Evolutionary conservation across 768 basidiomycete species (phyloP).

Genomic region (Tulasnella sp.): DNA sequence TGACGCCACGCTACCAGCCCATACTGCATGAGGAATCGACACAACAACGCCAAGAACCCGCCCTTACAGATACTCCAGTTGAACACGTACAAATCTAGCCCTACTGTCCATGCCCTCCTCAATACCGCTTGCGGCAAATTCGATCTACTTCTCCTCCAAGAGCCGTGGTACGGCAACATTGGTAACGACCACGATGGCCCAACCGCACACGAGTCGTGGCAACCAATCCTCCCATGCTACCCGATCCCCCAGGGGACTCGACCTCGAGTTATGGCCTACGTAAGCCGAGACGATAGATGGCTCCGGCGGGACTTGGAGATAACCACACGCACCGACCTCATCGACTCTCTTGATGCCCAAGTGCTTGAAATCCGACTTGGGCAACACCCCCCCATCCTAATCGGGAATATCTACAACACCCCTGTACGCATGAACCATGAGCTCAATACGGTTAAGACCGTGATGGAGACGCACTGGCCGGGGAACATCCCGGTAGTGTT

Average conservation of each 20-base stretch:
- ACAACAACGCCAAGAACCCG: too few species aligned
- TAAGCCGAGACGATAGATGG: not conserved
- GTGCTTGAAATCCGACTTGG: constrained; percentile 16
- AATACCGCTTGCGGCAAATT: too few species aligned
- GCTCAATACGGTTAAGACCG: not conserved
- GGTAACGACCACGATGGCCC: too few species aligned
- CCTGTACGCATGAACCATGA: not conserved
- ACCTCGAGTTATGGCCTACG: constrained; percentile 20
- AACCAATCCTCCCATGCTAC: constrained; percentile 16
- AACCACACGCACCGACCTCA: constrained; percentile 17
- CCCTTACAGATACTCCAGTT: too few species aligned
- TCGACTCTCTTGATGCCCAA: constrained; percentile 21
- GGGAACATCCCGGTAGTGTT: not conserved
- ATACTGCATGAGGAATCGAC: too few species aligned
- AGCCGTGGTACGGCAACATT: too few species aligned
- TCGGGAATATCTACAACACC: constrained; percentile 24
- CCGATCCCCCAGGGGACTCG: not conserved
- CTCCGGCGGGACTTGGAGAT: not conserved
- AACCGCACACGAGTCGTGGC: not conserved
- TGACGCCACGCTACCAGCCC: too few species aligned
- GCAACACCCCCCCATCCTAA: not conserved
- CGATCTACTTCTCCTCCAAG: too few species aligned
- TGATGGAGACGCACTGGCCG: not conserved
- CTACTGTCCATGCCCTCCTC: too few species aligned
- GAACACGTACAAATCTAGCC: not conserved